These are phyloP conservation scores for Microsporum ferrugineum DNA, from an alignment of 2,329 filamentous ascomycete genomes.

Conservation along the genomic window DNA sequence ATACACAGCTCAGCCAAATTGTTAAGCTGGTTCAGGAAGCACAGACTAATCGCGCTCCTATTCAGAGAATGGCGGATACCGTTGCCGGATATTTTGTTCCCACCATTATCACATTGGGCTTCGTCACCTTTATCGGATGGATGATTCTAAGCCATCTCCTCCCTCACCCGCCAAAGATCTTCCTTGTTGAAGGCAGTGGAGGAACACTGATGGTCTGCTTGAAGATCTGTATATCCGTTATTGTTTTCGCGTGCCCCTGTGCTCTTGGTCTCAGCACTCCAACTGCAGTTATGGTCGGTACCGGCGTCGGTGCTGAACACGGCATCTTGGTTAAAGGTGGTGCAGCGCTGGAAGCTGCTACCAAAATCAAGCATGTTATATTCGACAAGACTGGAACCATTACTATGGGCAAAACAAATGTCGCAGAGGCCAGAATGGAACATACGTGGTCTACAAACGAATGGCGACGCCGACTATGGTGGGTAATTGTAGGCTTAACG, in stretches of 20 bases:
- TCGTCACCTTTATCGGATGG: constrained; percentile 80
- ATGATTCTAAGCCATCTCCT: constrained; percentile 88
- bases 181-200: constrained; percentile 65
- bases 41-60: constrained; percentile 85
- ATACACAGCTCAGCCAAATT: constrained; percentile 95
- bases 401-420: constrained; percentile 90
- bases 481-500: constrained; percentile 87
- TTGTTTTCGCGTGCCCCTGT: constrained; percentile 95
- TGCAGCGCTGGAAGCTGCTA: constrained; percentile 69
- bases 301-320: constrained; percentile 88
- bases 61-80: constrained; percentile 81
- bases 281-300: constrained; percentile 97
- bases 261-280: constrained; percentile 92
- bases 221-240: constrained; percentile 95
- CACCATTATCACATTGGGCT: constrained; percentile 69
- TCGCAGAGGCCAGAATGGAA: constrained; percentile 58
- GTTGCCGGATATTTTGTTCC: constrained; percentile 93
- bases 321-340: constrained; percentile 98
- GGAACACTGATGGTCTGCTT: constrained; percentile 93
- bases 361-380: constrained; percentile 53
- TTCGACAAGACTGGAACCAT: constrained; percentile 78
- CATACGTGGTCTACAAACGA: constrained; percentile 58
- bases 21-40: constrained; percentile 97
- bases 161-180: constrained; percentile 74
- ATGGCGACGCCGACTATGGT: constrained; percentile 69